These are phyloP conservation scores for Grigorovia yakushimaensis DNA, from an alignment of 805 yeast species.

Conservation along the genomic window DNA sequence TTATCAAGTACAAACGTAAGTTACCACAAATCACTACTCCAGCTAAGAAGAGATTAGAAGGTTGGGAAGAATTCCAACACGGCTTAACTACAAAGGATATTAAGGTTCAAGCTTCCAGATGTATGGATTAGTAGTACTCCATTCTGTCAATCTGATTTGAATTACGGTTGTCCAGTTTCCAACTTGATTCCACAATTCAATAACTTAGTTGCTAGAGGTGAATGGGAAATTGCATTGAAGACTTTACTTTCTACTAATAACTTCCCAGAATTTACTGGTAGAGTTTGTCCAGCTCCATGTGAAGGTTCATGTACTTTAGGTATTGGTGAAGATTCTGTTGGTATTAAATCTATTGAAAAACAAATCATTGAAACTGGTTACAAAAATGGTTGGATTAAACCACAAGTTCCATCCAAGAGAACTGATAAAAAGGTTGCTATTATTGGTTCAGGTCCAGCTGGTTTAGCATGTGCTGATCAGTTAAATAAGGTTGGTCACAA, in stretches of 20 bases:
- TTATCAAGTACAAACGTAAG: slow-evolving; percentile 78
- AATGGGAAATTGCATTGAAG: slow-evolving; percentile 91
- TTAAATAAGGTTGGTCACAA: slow-evolving; percentile 90
- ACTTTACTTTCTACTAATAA: slow-evolving; percentile 91
- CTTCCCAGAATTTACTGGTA: slow-evolving; percentile 97
- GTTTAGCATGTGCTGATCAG: slow-evolving; percentile 95
- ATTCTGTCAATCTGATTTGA: slow-evolving; percentile 90
- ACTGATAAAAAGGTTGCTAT: slow-evolving; percentile 81
- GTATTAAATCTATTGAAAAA: slow-evolving; percentile 90
- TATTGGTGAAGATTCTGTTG: slow-evolving; percentile 89
- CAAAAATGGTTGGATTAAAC: slow-evolving; percentile 93
- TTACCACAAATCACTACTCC: slow-evolving; percentile 2
- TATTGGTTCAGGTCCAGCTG: slow-evolving; percentile 96
- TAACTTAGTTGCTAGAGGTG: slow-evolving; percentile 86
- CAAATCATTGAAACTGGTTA: slow-evolving; percentile 95
- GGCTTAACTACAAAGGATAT: slow-evolving; percentile 81
- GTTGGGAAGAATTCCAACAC: slow-evolving; percentile 85
- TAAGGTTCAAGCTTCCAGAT: slow-evolving; percentile 86
- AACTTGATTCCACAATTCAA: slow-evolving; percentile 97
- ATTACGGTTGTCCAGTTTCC: slow-evolving; percentile 84
- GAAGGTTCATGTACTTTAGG: slow-evolving; percentile 95
- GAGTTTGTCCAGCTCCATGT: slow-evolving; percentile 99
- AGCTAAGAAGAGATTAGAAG: slow-evolving; percentile 64
- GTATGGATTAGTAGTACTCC: slow-evolving; percentile 99
- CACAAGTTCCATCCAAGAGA: slow-evolving; percentile 66